Evolutionary conservation across 1,284 basidiomycete species (phyloP), one percentile per base, ranked within the genome.

Genomic region (Cutaneotrichosporon sp.): DNA sequence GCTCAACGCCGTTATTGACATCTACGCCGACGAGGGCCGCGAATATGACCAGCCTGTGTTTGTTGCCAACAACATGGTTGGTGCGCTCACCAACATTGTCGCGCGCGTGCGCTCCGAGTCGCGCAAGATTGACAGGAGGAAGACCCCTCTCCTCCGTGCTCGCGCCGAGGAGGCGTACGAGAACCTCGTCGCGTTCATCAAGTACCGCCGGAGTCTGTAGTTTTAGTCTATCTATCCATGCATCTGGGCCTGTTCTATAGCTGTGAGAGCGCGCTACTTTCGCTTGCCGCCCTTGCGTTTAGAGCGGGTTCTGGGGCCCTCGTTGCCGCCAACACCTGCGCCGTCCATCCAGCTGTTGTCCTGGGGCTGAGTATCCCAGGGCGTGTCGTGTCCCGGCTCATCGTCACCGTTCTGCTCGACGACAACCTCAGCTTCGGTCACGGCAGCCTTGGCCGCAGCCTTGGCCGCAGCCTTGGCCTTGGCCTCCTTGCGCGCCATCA

Each of bases 11-110:
- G 79, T 98, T 56, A 92, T 98, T 69, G 96, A 98, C 78, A 90
- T 96, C 58, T 99, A 91, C 79, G 92, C 94, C 2, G 96, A 99
- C 81, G 97, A 99, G 79, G 85, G 81, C 10, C 80, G 87, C 57
- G 84, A 88, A 0, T 97, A 91, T 77, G 95, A 99, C 79, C 72
- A 85, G 63, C 90, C 89, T 69, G 83, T 82, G 13, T 98, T 97
- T 82, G 84, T 87, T 18, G 76, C 86, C 53, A 85, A 69, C 77
- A 85, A 73, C 63, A 89, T 78, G 82, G 76, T 89, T 7, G 79
- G 82, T 8, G 79, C 76, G 49, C 83, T 93, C 13, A 80, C 81
- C 4, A 80, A 79, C 18, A 82, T 84, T 34, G 82, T 90, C 0
- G 85, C 86, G 16, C 84, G 85, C 16, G 80, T 91, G 36, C 84